A percentile compares a stretch with the other conserved stretches of the same genome.
Evolutionary conservation across 2,329 filamentous ascomycete genomes (phyloP).

Genomic region (Monosporascus sp.): DNA sequence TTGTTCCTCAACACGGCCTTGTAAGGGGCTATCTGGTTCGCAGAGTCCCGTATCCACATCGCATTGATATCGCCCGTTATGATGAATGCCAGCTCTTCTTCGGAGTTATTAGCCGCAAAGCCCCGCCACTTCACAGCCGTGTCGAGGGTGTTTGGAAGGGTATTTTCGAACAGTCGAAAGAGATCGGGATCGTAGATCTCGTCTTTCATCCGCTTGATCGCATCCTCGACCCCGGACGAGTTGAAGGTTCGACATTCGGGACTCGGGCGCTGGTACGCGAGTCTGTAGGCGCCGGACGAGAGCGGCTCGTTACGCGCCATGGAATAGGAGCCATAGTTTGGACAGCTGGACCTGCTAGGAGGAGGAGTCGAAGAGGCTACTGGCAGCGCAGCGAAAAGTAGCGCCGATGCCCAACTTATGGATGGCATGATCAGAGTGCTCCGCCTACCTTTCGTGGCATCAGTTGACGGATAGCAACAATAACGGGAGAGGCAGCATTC

Average conservation of each 20-base stretch:
- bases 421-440: too few species aligned
- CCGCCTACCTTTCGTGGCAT: too few species aligned
- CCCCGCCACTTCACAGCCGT: slow-evolving; percentile 77
- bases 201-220: slow-evolving; percentile 45
- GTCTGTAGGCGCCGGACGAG: slow-evolving; percentile 24
- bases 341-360: slow-evolving; percentile 13
- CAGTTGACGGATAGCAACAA: background rate
- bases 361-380: slow-evolving; percentile 1
- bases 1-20: slow-evolving; percentile 54
- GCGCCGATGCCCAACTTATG: background rate
- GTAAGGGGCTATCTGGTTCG: slow-evolving; percentile 68
- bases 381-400: background rate
- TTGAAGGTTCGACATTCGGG: slow-evolving; percentile 67
- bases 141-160: slow-evolving; percentile 77
- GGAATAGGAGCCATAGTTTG: slow-evolving; percentile 26
- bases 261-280: slow-evolving; percentile 47
- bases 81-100: slow-evolving; percentile 61
- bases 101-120: slow-evolving; percentile 43
- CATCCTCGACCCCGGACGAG: slow-evolving; percentile 63
- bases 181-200: slow-evolving; percentile 54
- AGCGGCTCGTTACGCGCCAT: slow-evolving; percentile 23
- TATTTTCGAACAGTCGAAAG: slow-evolving; percentile 76
- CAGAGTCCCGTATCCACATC: slow-evolving; percentile 83
- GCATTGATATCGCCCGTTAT: slow-evolving; percentile 82
- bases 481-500: too few species aligned